Conservation (phyloP, 192 early-diverging fungal species). For the Rhizophagus sp. region DNA sequence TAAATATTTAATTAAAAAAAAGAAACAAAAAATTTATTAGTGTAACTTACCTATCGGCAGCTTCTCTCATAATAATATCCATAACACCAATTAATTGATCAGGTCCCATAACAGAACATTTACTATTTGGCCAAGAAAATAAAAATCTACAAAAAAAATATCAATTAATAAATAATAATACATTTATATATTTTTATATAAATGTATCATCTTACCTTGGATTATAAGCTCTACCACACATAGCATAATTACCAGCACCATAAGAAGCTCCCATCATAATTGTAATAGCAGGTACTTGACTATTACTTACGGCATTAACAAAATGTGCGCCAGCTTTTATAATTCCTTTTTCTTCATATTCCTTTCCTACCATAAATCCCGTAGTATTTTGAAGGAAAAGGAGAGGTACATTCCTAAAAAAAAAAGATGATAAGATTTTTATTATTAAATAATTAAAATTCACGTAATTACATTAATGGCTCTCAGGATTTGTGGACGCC, state of each 20-base stretch:
- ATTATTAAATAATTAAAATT: not conserved
- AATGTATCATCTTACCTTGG: conserved; percentile 42
- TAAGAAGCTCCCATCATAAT: conserved; percentile 70
- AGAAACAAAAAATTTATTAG: not conserved
- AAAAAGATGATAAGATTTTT: not conserved
- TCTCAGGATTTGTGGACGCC: too few species aligned
- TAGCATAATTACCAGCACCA: conserved; percentile 72
- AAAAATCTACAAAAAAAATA: conserved; percentile 46
- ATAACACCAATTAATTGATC: conserved; percentile 71
- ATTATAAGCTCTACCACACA: conserved; percentile 66
- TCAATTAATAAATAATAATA: not conserved
- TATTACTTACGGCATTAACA: conserved; percentile 69
- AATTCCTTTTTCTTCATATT: conserved; percentile 68
- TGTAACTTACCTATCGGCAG: conserved; percentile 51
- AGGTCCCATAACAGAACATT: conserved; percentile 69
- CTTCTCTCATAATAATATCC: conserved; percentile 65
- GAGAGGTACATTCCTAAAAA: conserved; percentile 53
- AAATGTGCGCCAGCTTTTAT: conserved; percentile 69
- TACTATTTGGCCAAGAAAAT: conserved; percentile 71
- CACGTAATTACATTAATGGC: too few species aligned
- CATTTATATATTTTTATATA: not conserved
- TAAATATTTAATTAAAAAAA: not conserved
- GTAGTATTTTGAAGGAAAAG: conserved; percentile 70
- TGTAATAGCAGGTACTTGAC: conserved; percentile 56
- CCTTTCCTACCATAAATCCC: conserved; percentile 71